phyloP scores from a whole-genome alignment of 345 rosid genomes.

The Carallia brachiata region DNA sequence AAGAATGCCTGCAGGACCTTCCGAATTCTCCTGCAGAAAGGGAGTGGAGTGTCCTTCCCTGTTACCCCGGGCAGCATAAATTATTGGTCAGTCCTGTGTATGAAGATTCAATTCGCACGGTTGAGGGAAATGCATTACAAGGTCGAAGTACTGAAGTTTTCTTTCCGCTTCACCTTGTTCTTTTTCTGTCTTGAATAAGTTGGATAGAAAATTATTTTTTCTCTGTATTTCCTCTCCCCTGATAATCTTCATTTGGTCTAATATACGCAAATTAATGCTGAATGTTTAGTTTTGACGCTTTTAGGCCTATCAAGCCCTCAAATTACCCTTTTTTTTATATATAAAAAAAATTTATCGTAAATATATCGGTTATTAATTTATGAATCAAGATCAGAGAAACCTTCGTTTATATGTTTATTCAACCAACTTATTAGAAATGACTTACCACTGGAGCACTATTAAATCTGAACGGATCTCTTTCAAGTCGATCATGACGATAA shows the following conservation, averaged over 20 bases:
- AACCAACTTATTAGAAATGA: too few species aligned
- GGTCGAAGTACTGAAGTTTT: not conserved
- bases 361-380: too few species aligned
- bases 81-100: conserved; percentile 15
- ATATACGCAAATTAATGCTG: not conserved
- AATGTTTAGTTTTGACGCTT: too few species aligned
- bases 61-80: conserved; percentile 19
- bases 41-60: conserved; percentile 15
- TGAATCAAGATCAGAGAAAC: too few species aligned
- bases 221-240: not conserved
- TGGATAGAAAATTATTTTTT: conserved; percentile 5
- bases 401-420: too few species aligned
- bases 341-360: too few species aligned
- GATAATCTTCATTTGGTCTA: not conserved
- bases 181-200: conserved; percentile 11
- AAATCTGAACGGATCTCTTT: too few species aligned
- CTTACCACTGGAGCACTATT: too few species aligned
- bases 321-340: too few species aligned
- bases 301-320: too few species aligned
- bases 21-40: conserved; percentile 13
- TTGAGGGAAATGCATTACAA: conserved; percentile 17
- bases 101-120: conserved; percentile 25
- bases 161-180: not conserved
- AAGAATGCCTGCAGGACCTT: conserved; percentile 23
- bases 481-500: too few species aligned